Evolutionary conservation across 1,139 yeast species (phyloP), one percentile per base, ranked within the genome.

Genomic region (Candida tetrigidarum): DNA sequence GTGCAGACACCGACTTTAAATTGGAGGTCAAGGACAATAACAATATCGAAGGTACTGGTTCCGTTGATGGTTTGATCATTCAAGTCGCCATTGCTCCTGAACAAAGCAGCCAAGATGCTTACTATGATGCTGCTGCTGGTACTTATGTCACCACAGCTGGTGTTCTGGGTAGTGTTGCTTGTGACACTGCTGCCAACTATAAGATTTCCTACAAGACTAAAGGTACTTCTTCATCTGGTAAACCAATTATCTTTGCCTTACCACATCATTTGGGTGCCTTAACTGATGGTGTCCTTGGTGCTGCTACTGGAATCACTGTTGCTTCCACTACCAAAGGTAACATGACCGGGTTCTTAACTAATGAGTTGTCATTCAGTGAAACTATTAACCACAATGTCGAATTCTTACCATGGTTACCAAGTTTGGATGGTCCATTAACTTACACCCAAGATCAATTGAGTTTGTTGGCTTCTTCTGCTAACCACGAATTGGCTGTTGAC

Each of bases 221-320:
- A 32, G 93, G 93, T 42, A 47, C 62, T 2, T 81, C 88, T 8
- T 59, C 69, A 6, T 66, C 78, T 15, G 83, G 83, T 3, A 62
- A 63, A 7, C 74, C 86, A 8, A 65, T 85, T 39, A 63, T 86
- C 3, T 87, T 81, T 62, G 87, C 89, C 7, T 72, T 85, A 44
- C 91, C 93, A 16, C 96, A 88, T 62, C 95, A 85, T 49, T 71
- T 80, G 40, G 69, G 66, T 28, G 75, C 87, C 1, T 68, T 86
- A 50, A 60, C 73, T 23, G 47, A 67, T 2, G 59, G 62, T 2
- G 69, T 75, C 44, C 44, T 65, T 4, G 51, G 60, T 3, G 56
- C 67, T 2, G 62, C 69, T 29, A 81, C 89, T 19, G 80, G 79
- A 22, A 69, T 83, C 39, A 58, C 66, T 14, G 62, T 83, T 37